These are phyloP conservation scores for Chaetothyriales sp. DNA, from an alignment of 2,329 filamentous ascomycete genomes.

Conservation along the genomic window DNA sequence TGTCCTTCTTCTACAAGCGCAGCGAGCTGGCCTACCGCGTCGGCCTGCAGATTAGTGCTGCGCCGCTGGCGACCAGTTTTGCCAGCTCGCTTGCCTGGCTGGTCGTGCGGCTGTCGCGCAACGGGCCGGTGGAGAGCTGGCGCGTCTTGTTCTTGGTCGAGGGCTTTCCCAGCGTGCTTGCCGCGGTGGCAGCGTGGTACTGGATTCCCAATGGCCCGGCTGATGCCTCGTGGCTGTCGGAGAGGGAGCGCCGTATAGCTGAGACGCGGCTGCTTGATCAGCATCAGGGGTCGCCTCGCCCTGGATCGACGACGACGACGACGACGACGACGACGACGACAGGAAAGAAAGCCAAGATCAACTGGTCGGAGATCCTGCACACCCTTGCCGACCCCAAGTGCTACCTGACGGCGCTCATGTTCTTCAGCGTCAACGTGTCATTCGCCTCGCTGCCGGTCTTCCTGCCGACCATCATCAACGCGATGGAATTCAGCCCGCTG, in stretches of 20 bases:
- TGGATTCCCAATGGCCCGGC: constrained; percentile 62
- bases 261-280: constrained; percentile 37
- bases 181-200: constrained; percentile 58
- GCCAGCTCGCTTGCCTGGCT: constrained; percentile 63
- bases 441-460: constrained; percentile 82
- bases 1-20: constrained; percentile 48
- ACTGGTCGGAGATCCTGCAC: constrained; percentile 11
- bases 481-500: constrained; percentile 49
- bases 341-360: background rate
- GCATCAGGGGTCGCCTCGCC: constrained; percentile 2
- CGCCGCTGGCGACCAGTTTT: constrained; percentile 47
- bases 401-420: constrained; percentile 66
- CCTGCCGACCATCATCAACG: constrained; percentile 58
- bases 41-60: constrained; percentile 69
- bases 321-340: background rate
- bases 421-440: constrained; percentile 76
- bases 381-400: constrained; percentile 44
- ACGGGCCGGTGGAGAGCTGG: constrained; percentile 63
- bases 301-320: background rate
- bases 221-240: constrained; percentile 47
- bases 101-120: constrained; percentile 53
- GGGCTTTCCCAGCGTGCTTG: constrained; percentile 66
- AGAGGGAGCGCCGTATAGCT: constrained; percentile 54
- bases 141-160: constrained; percentile 72
- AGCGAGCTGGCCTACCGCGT: constrained; percentile 71